Evolutionary conservation across 2,329 filamentous ascomycete species (phyloP), one percentile per base, ranked within the genome.

Genomic region (Apiospora sp.): DNA sequence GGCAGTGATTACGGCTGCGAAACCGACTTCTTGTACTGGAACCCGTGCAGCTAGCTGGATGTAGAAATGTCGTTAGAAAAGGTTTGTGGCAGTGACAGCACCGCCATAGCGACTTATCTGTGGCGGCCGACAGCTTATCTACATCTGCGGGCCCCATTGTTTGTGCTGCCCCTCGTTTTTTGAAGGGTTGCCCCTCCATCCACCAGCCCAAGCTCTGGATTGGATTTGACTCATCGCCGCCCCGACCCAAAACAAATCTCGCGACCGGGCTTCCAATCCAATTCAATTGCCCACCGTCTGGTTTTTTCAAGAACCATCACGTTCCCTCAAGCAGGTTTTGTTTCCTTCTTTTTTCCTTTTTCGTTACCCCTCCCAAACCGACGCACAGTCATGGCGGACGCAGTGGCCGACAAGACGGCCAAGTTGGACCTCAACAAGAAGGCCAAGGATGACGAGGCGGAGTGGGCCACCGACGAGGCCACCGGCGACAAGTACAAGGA

Each of bases 401-500:
- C 67, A 24, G 48, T 69, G 24, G 67, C 44, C 67, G 48, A 69
- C 27, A 49, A 69, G 67, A 37, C 67, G 16, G 67, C 44, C 44
- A 69, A 69, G 67, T 13, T 69, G 67, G 67, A 46, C 27, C 67
- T 69, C 44, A 49, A 69, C 44, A 49, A 69, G 19, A 69, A 69
- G 67, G 13, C 44, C 44, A 69, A 69, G 43, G 67, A 49, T 37
- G 67, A 69, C 58, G 58, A 64, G 58, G 58, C 58, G 16, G 67
- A 46, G 2, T 49, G 44, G 44, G 67, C 67, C 43, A 37, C 44
- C 44, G 67, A 69, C 34, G 67, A 69, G 27, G 67, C 58, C 58
- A 64, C 58, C 58, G 58, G 58, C 30, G 58, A 64, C 34, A 64
- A 64, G 34, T 64, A 64, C 58, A 64, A 64, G 58, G 58, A 64